Conservation (phyloP, 257 asterid species). For the Scutellaria galericulata region DNA sequence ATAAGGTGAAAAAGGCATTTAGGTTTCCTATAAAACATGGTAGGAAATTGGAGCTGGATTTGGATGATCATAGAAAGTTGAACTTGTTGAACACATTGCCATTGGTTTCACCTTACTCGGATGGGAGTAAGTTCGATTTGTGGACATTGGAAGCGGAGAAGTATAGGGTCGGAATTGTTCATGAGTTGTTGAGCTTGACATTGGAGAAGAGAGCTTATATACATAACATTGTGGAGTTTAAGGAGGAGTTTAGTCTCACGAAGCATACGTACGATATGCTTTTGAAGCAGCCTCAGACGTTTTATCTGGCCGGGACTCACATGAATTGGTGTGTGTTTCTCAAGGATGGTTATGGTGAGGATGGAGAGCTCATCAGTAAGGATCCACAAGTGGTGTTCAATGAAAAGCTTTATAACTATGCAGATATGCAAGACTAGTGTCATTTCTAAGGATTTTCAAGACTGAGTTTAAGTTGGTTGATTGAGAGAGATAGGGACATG, state of each 20-base stretch:
- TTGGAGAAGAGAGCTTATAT: constrained; percentile 95
- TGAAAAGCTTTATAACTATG: constrained; percentile 63
- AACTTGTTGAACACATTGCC: constrained; percentile 86
- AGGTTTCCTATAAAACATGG: constrained; percentile 78
- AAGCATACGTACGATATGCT: constrained; percentile 90
- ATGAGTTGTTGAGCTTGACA: constrained; percentile 92
- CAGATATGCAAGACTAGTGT: constrained; percentile 56
- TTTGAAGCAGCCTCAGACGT: constrained; percentile 75
- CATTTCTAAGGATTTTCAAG: not conserved
- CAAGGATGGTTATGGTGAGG: constrained; percentile 83
- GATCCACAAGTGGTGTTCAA: constrained; percentile 82
- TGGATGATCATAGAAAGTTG: constrained; percentile 73
- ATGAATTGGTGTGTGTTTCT: constrained; percentile 98
- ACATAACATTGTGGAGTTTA: constrained; percentile 93
- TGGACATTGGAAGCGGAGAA: constrained; percentile 97
- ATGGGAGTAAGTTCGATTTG: constrained; percentile 73
- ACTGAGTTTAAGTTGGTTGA: not conserved
- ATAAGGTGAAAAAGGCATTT: constrained; percentile 75
- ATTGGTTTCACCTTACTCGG: constrained; percentile 89
- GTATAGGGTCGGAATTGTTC: constrained; percentile 83
- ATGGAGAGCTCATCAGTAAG: constrained; percentile 63
- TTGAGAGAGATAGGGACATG: not conserved
- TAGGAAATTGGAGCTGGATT: constrained; percentile 68
- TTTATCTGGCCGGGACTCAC: constrained; percentile 91
- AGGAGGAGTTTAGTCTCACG: constrained; percentile 86